Percentiles rank a stretch among this genome's conserved stretches.
Conservation (phyloP, 2,329 filamentous ascomycete genomes). For the Zalaria obscura region DNA sequence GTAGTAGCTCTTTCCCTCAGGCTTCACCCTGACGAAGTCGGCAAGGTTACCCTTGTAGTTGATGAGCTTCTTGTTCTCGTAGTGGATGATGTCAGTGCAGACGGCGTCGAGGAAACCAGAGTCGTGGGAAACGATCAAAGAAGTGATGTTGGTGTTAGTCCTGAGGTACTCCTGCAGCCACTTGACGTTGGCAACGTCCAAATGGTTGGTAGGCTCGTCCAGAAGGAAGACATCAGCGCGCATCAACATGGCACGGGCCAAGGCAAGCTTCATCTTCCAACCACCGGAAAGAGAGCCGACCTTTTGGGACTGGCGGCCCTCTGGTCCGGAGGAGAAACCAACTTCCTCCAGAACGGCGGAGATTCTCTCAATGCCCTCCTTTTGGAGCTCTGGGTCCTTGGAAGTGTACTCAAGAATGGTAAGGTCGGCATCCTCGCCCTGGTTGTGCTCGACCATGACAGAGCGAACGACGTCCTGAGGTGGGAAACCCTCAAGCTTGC, state of each 20-base stretch:
- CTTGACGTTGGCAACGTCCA: conserved; percentile 90
- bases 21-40: conserved; percentile 74
- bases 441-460: conserved; percentile 98
- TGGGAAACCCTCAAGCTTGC: conserved; percentile 95
- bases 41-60: conserved; percentile 73
- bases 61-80: conserved; percentile 91
- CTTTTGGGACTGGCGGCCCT: conserved; percentile 75
- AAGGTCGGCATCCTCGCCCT: conserved; percentile 92
- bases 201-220: conserved; percentile 97
- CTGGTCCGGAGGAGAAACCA: conserved; percentile 80
- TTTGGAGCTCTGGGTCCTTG: conserved; percentile 75
- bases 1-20: conserved; percentile 96
- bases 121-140: conserved; percentile 96
- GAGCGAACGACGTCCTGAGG: conserved; percentile 83
- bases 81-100: conserved; percentile 98
- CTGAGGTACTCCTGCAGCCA: conserved; percentile 95
- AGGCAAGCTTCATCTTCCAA: conserved; percentile 99
- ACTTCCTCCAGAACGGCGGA: conserved; percentile 75
- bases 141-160: conserved; percentile 90
- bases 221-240: conserved; percentile 90
- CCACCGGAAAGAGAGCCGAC: conserved; percentile 93
- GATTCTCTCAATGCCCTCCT: conserved; percentile 68
- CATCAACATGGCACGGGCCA: conserved; percentile 93
- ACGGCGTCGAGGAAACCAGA: conserved; percentile 94
- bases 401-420: conserved; percentile 87